Evolutionary conservation across 2,329 filamentous ascomycete species (phyloP), one percentile per base, ranked within the genome.

Genomic region (Aureobasidium melanogenum): DNA sequence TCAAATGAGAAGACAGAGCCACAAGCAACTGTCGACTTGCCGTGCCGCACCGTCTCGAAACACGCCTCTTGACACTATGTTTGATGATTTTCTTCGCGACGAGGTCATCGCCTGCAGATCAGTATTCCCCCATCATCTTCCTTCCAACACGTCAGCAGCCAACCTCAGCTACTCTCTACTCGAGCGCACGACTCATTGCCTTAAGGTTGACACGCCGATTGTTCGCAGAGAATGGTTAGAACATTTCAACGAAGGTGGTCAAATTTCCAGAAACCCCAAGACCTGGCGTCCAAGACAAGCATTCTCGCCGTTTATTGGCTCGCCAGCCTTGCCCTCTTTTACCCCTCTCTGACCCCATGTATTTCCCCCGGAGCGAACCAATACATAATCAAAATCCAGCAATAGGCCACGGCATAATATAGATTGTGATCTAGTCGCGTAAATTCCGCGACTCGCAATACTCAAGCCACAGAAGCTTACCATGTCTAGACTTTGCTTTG

Each of bases 31-130:
- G 34, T 24, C 9, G 24, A 36, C 50, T 52, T 28, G 24, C 15
- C 7, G 50, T 54, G 50, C 50, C 50, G 50, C 36, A 38, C 6
- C 2, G 30, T 6, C 7, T 43, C 38, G 52, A 56, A 56, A 56
- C 52, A 56, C 52, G 52, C 52, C 39, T 56, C 36, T 56, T 56
- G 9, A 32, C 38, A 56, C 39, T 39, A 43, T 44, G 52, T 56
- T 56, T 56, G 26, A 56, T 44, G 28, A 44, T 56, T 44, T 39
- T 56, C 38, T 17, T 56, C 52, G 52, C 52, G 34, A 44, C 39
- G 32, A 26, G n/a, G n/a, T n/a, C n/a, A 55, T 43, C 26, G n/a
- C 38, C 51, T 56, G 39, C 52, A 56, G 52, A 56, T 44, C 52
- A 7, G 19, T 22, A n/a, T 26, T 26, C 36, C 3, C 41, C 36